These are phyloP conservation scores for Colletotrichum karsti DNA, from an alignment of 2,329 filamentous ascomycete genomes.

Conservation along the genomic window DNA sequence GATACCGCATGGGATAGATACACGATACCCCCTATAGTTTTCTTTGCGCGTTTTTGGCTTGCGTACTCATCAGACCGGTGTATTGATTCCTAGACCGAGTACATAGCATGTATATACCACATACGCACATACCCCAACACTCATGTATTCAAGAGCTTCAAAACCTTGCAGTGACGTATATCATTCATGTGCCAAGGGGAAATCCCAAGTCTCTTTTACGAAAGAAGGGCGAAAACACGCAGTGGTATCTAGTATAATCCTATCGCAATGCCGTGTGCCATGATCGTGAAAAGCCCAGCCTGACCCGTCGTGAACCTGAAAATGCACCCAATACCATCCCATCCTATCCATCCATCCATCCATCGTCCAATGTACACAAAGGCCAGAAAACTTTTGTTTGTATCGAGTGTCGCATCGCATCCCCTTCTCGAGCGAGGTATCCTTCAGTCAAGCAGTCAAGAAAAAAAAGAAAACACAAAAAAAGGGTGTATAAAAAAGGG, in stretches of 20 bases:
- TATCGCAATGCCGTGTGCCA: background rate
- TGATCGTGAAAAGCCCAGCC: background rate
- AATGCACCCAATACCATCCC: background rate
- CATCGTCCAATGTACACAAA: background rate
- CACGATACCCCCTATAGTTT: slow-evolving; percentile 25
- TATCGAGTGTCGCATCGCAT: too few relatives aligned
- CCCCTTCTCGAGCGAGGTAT: background rate
- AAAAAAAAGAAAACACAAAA: too few relatives aligned
- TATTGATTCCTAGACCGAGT: background rate
- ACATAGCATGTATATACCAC: too few relatives aligned
- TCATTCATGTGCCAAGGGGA: too few relatives aligned
- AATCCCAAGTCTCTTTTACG: too few relatives aligned
- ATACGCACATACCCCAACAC: too few relatives aligned
- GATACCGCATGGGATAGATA: slow-evolving; percentile 25
- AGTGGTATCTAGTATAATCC: slow-evolving; percentile 12
- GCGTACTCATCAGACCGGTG: background rate
- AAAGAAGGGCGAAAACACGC: background rate
- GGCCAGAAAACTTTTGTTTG: background rate
- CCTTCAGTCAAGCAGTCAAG: background rate
- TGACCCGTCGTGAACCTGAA: background rate
- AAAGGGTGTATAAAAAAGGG: too few relatives aligned
- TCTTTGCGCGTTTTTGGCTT: background rate
- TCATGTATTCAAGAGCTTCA: too few relatives aligned
- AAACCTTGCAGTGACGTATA: too few relatives aligned
- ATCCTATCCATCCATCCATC: too few relatives aligned